Evolutionary conservation across 202 grass and related monocot species (phyloP), one percentile per base, ranked within the genome.

Genomic region (Saccharum hybrid): DNA sequence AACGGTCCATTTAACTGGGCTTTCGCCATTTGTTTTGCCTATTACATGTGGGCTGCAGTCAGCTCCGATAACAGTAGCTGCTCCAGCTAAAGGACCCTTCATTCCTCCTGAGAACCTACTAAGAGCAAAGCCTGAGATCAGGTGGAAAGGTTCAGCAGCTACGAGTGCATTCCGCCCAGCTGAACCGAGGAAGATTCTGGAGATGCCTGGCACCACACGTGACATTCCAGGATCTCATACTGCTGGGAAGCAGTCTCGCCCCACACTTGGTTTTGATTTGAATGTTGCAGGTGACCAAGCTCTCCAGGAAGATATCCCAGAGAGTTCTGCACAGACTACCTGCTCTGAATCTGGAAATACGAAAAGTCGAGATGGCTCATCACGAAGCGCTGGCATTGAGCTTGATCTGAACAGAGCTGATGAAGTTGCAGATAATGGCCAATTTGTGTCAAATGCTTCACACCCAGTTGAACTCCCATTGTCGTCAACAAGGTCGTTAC

Each of bases 101-200:
- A 81, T 94, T 54, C 90, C 87, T 65, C 90, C 84, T 30, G 89
- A 94, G 9, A 94, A 90, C 79, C 76, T 94, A 33, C 45, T 92
- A 73, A 87, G 84, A 76, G 84, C 66, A 54, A 90, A 90, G 68
- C 73, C 81, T 60, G 93, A 95, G n/a, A 77, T 54, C 6, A 83
- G 90, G 43, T 92, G 93, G 93, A 92, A 92, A 86, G 93, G 93
- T 37, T 92, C 93, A 15, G 88, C 90, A 26, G 80, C 90, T 16
- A 95, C 93, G 19, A 92, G 93, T 71, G 93, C 93, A 43, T 95
- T 95, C 48, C 85, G 88, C 26, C 90, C 80, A 38, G 93, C 93
- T 0, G 88, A 92, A 75, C 88, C 93, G 0, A 81, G 90, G 36
- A 88, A 82, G 83, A 61, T 46, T 57, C 61, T 87, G 63, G 90